Conservation (phyloP, 345 rosid species). For the Draba incana region DNA sequence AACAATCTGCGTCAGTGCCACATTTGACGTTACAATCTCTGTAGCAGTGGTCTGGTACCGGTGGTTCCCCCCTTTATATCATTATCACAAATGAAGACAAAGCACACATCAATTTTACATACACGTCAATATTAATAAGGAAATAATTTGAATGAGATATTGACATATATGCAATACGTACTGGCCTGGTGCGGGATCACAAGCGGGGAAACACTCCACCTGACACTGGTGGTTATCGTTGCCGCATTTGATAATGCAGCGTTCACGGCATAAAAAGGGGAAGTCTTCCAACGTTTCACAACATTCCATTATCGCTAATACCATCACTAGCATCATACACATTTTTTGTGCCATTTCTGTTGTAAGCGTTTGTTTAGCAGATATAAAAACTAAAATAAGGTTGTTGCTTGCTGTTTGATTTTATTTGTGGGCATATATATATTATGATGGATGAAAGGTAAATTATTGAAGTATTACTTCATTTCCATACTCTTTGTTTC, state of each 20-base stretch:
- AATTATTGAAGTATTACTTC: too few relatives aligned
- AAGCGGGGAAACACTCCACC: background rate
- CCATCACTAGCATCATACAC: slow-evolving; percentile 3
- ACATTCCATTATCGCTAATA: background rate
- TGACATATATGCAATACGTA: background rate
- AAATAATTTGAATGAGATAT: background rate
- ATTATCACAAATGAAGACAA: background rate
- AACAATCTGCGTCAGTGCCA: background rate
- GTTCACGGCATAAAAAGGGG: background rate
- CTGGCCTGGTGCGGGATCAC: background rate
- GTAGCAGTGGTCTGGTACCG: background rate
- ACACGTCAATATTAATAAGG: background rate
- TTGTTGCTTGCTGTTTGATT: background rate
- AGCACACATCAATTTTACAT: background rate
- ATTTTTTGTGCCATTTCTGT: background rate
- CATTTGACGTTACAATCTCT: background rate
- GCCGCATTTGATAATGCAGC: background rate
- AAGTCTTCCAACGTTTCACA: background rate
- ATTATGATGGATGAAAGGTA: too few relatives aligned
- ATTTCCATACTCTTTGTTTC: too few relatives aligned
- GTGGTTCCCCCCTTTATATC: background rate
- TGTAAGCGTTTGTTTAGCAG: background rate
- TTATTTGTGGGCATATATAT: background rate
- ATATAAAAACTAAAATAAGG: background rate
- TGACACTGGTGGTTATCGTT: background rate